Percentiles rank a stretch among this genome's conserved stretches.
phyloP scores from a whole-genome alignment of 441 rosid species.

The Bruguiera hainesii region DNA sequence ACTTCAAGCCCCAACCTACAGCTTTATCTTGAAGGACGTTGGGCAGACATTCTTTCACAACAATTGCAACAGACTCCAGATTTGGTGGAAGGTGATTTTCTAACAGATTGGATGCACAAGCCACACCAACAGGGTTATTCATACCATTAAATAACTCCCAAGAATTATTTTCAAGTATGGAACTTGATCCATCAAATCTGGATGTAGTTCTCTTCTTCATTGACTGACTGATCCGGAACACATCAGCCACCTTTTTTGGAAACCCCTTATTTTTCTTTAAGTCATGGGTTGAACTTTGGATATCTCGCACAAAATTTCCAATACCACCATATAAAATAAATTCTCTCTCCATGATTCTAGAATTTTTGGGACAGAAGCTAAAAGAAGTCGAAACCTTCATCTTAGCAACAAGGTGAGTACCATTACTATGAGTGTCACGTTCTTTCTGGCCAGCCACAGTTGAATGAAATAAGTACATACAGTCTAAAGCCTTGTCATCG shows the following conservation, averaged over 20 bases:
- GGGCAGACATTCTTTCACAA: slow-evolving; percentile 49
- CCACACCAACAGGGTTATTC: slow-evolving; percentile 31
- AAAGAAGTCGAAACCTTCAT: slow-evolving; percentile 59
- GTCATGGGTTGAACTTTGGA: slow-evolving; percentile 31
- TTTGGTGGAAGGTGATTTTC: slow-evolving; percentile 50
- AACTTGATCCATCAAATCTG: slow-evolving; percentile 44
- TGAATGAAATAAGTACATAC: slow-evolving; percentile 49
- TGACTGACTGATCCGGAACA: slow-evolving; percentile 41
- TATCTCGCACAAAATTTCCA: slow-evolving; percentile 30
- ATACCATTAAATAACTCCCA: slow-evolving; percentile 40
- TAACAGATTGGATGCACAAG: slow-evolving; percentile 25
- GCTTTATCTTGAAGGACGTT: slow-evolving; percentile 34
- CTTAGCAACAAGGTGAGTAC: slow-evolving; percentile 54
- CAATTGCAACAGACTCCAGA: slow-evolving; percentile 62
- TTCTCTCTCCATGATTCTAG: slow-evolving; percentile 55
- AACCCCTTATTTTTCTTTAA: slow-evolving; percentile 45
- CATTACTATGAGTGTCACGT: slow-evolving; percentile 26
- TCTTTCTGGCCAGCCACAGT: slow-evolving; percentile 37
- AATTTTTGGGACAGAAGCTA: slow-evolving; percentile 37
- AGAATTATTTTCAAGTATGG: slow-evolving; percentile 36
- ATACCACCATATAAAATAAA: slow-evolving; percentile 52
- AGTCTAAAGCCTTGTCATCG: slow-evolving; percentile 23
- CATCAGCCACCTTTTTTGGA: slow-evolving; percentile 50
- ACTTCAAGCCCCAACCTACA: slow-evolving; percentile 92
- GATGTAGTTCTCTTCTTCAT: slow-evolving; percentile 57